phyloP scores from a whole-genome alignment of 129 eudicot species.

The Tagetes patula region DNA sequence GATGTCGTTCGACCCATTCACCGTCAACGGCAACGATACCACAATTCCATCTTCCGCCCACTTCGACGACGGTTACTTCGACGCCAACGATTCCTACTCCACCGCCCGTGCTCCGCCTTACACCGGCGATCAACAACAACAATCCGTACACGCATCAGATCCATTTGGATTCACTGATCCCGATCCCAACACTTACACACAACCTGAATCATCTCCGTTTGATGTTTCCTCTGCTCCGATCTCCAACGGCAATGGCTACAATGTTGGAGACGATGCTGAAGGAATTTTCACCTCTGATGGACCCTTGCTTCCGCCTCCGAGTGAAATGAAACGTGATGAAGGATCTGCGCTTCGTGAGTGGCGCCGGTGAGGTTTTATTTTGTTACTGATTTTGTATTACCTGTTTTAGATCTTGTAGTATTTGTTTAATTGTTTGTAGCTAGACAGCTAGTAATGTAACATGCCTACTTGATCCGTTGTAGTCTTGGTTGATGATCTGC shows the following conservation, averaged over 20 bases:
- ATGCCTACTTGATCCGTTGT: background rate
- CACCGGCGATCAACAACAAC: conserved; percentile 27
- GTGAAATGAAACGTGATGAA: conserved; percentile 66
- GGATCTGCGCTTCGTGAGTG: conserved; percentile 84
- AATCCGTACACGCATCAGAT: conserved; percentile 44
- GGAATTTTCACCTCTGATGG: conserved; percentile 73
- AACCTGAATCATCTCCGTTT: conserved; percentile 35
- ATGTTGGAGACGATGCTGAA: conserved; percentile 46
- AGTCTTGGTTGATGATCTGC: background rate
- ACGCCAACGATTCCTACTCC: conserved; percentile 28
- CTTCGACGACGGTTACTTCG: conserved; percentile 42
- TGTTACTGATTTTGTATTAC: conserved; percentile 5
- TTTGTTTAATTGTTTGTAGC: background rate
- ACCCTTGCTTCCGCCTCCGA: conserved; percentile 80
- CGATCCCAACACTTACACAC: conserved; percentile 32
- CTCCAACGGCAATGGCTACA: conserved; percentile 56
- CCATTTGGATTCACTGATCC: conserved; percentile 47
- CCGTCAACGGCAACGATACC: conserved; percentile 44
- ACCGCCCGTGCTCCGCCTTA: conserved; percentile 30
- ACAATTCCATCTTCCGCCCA: conserved; percentile 25
- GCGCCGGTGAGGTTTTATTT: conserved; percentile 53
- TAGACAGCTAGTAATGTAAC: too few relatives aligned
- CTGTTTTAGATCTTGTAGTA: conserved; percentile 3
- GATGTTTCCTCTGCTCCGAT: conserved; percentile 42
- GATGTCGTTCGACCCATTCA: conserved; percentile 28